Conservation (phyloP, 139 green algal genomes). For the Ettlia oleoabundans region DNA sequence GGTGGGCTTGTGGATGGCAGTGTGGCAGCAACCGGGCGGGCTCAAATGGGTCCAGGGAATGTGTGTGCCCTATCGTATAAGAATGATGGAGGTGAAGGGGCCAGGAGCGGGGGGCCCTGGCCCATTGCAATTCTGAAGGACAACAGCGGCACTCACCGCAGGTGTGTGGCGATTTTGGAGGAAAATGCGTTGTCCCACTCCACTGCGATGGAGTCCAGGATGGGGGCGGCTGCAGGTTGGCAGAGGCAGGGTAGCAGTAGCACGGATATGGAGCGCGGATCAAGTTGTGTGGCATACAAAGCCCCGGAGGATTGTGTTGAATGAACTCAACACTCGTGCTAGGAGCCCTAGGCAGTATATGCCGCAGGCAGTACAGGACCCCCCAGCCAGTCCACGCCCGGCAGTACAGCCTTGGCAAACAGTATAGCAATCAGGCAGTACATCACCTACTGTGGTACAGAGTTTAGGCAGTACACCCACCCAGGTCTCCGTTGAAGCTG, state of each 20-base stretch:
- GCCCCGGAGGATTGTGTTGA: no score
- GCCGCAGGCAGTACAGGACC: no score
- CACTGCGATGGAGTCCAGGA: slow-evolving; percentile 14
- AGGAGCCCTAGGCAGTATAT: no score
- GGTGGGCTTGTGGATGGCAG: neutral
- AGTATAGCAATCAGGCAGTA: no score
- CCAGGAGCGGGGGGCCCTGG: neutral
- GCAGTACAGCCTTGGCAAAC: no score
- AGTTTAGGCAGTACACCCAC: neutral
- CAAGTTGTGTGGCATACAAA: no score
- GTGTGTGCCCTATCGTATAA: no score
- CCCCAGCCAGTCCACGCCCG: no score
- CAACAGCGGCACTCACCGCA: neutral
- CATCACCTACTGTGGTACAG: no score
- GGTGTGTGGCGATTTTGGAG: neutral
- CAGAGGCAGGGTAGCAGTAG: neutral
- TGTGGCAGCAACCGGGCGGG: neutral
- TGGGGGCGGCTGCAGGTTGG: neutral
- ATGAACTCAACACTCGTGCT: no score
- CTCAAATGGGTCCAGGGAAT: no score
- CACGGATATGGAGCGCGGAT: no score
- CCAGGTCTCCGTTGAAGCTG: slow-evolving; percentile 16
- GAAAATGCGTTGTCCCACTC: slow-evolving; percentile 26
- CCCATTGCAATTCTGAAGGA: neutral
- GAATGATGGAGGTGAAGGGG: neutral